phyloP scores from a whole-genome alignment of 345 rosid species.

The Microcos paniculata region DNA sequence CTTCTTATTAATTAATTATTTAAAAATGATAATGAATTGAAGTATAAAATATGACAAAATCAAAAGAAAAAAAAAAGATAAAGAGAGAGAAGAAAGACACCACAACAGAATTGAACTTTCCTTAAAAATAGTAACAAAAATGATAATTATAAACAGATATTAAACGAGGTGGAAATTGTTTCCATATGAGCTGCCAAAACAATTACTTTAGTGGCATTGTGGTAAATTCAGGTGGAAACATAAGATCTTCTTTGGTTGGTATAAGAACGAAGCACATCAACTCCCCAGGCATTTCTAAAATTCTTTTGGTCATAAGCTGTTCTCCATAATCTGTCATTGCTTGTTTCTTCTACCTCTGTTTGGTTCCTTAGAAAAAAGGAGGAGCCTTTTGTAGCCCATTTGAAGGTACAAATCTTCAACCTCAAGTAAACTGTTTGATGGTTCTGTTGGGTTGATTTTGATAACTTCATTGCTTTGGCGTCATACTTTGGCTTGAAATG shows the following conservation, averaged over 20 bases:
- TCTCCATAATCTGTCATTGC: neutral
- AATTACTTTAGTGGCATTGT: neutral
- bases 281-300: neutral
- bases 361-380: neutral
- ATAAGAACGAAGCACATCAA: neutral
- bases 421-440: neutral
- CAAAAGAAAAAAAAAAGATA: no score
- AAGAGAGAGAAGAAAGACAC: neutral
- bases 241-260: neutral
- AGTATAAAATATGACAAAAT: no score
- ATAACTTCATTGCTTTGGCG: neutral
- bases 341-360: neutral
- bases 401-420: neutral
- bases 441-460: neutral
- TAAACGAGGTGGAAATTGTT: neutral
- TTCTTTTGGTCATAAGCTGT: neutral
- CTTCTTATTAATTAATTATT: no score
- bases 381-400: neutral
- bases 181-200: neutral
- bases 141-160: neutral
- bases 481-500: neutral
- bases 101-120: neutral
- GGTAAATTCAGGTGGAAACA: neutral
- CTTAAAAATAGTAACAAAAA: neutral
- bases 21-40: no score